These are phyloP conservation scores for Backusella psychrophila DNA, from an alignment of 192 early-diverging fungal species.

Conservation along the genomic window DNA sequence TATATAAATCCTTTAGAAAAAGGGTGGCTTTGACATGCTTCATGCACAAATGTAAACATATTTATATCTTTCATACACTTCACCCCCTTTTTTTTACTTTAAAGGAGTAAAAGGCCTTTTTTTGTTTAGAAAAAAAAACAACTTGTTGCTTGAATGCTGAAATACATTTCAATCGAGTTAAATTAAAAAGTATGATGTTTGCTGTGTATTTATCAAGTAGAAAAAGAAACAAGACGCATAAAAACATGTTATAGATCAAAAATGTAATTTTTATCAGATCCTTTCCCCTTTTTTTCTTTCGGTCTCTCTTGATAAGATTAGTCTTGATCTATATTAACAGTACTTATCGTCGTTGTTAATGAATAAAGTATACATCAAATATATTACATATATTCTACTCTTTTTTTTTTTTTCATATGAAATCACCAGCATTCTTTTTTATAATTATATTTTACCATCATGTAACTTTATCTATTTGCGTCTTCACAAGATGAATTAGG, in stretches of 20 bases:
- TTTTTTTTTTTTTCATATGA: not conserved
- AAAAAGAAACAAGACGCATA: not conserved
- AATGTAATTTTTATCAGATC: not conserved
- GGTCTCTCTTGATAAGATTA: not conserved
- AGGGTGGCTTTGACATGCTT: constrained; percentile 6
- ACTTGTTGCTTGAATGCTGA: not conserved
- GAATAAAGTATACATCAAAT: not conserved
- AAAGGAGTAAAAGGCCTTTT: not conserved
- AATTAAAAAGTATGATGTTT: not conserved
- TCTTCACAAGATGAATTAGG: not conserved
- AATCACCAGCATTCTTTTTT: not conserved
- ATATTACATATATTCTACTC: not conserved
- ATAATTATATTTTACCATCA: not conserved
- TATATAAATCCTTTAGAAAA: not conserved
- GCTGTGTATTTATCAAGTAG: not conserved
- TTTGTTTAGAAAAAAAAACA: not conserved
- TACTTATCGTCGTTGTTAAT: not conserved
- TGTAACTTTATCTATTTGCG: not conserved
- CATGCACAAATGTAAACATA: not conserved
- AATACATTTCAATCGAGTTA: not conserved
- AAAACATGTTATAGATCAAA: not conserved
- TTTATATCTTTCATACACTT: not conserved
- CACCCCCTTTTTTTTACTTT: not conserved
- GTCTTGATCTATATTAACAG: not conserved
- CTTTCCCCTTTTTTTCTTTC: not conserved